Percentiles rank a stretch among this genome's conserved stretches.
Evolutionary conservation across 805 yeast species (phyloP).

Genomic region (Yarrowia porcina): DNA sequence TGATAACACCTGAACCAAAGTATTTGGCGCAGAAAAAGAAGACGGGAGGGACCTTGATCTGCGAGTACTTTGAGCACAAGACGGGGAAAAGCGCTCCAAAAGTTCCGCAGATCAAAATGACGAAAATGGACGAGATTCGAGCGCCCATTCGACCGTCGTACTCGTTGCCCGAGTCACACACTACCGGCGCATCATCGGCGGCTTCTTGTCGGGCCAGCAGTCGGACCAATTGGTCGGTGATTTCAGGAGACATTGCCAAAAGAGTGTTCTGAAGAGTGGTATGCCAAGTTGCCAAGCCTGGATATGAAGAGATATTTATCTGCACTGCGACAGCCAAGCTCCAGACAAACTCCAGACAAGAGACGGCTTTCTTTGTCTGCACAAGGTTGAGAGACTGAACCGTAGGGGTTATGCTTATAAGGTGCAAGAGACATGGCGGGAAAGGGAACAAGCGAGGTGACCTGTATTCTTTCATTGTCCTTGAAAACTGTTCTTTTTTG

Average conservation of each 20-base stretch:
- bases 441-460: too few species aligned
- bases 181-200: background rate
- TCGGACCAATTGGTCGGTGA: background rate
- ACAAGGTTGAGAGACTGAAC: background rate
- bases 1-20: conserved; percentile 75
- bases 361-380: too few species aligned
- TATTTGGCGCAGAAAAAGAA: conserved; percentile 41
- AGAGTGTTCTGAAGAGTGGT: background rate
- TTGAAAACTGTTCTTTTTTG: too few species aligned
- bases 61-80: conserved; percentile 32
- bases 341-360: too few species aligned
- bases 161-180: conserved; percentile 34
- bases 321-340: background rate
- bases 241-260: conserved; percentile 1
- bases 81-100: conserved; percentile 48
- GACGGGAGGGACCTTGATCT: conserved; percentile 34
- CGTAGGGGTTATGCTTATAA: conserved; percentile 7
- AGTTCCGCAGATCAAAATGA: conserved; percentile 50
- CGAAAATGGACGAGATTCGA: conserved; percentile 58
- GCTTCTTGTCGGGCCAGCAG: conserved; percentile 2
- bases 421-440: background rate
- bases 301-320: conserved; percentile 18
- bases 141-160: conserved; percentile 47
- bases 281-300: conserved; percentile 4
- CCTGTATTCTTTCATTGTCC: too few species aligned